These are phyloP conservation scores for Starmerella bombi DNA, from an alignment of 805 yeast genomes.

Conservation along the genomic window DNA sequence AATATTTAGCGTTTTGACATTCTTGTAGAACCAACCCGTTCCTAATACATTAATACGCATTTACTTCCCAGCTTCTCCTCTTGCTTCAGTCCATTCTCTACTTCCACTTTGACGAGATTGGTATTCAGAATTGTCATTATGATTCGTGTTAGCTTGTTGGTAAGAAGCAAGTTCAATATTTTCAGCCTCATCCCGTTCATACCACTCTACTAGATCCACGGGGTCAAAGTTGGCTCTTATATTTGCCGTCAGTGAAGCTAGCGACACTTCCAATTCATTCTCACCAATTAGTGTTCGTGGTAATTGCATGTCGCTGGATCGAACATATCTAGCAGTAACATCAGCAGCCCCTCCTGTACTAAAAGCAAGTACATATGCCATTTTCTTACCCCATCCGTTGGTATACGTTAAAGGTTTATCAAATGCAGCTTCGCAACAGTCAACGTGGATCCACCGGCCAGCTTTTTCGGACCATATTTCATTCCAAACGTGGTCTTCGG, in stretches of 20 bases:
- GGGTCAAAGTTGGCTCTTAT: conserved; percentile 13
- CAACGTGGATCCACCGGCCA: conserved; percentile 70
- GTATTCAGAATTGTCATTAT: neutral
- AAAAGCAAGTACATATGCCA: conserved; percentile 76
- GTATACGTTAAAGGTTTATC: conserved; percentile 70
- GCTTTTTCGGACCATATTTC: conserved; percentile 57
- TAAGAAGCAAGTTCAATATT: conserved; percentile 21
- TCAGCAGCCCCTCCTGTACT: conserved; percentile 49
- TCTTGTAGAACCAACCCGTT: too few species aligned
- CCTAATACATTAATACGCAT: too few species aligned
- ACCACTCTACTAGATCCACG: conserved; percentile 18
- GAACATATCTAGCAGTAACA: conserved; percentile 55
- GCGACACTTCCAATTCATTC: conserved; percentile 14
- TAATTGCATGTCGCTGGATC: conserved; percentile 31
- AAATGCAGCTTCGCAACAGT: conserved; percentile 74
- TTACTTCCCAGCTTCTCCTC: conserved; percentile 61
- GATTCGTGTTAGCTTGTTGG: neutral
- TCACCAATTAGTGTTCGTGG: conserved; percentile 39
- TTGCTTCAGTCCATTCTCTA: conserved; percentile 54
- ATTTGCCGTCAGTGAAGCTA: conserved; percentile 24
- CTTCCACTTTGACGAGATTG: conserved; percentile 65
- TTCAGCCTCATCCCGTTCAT: conserved; percentile 20
- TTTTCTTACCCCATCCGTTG: conserved; percentile 82
- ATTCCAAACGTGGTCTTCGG: conserved; percentile 92
- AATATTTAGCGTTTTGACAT: too few species aligned